Evolutionary conservation across 352 stramenopile species (phyloP).

Genomic region (Globisporangium radiosum): DNA sequence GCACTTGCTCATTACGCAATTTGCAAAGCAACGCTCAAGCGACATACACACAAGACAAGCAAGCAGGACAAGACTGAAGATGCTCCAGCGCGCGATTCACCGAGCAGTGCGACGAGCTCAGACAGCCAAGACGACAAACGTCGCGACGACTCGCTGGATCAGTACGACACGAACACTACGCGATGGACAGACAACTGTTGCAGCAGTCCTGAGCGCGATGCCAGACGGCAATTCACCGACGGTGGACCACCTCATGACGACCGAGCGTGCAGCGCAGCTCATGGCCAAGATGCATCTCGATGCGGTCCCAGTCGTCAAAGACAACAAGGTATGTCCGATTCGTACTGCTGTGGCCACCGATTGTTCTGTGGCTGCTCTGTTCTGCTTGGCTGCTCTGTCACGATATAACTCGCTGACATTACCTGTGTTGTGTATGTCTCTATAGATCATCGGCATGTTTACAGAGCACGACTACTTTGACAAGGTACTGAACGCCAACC

Average conservation of each 20-base stretch:
- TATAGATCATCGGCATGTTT: slow-evolving; percentile 31
- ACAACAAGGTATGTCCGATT: slow-evolving; percentile 16
- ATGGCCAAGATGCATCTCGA: slow-evolving; percentile 31
- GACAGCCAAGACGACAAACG: not conserved
- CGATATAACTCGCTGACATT: not conserved
- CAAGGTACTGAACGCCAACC: slow-evolving; percentile 28
- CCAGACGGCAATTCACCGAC: slow-evolving; percentile 11
- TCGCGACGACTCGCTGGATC: slow-evolving; percentile 10
- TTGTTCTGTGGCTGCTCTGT: not conserved
- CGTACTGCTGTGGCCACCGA: not conserved
- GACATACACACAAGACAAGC: not conserved
- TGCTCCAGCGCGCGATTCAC: slow-evolving; percentile 7
- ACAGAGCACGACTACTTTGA: slow-evolving; percentile 42
- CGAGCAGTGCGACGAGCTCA: not conserved
- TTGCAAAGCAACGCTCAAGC: not conserved
- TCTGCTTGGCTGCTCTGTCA: not conserved
- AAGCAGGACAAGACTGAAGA: not conserved
- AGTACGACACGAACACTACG: slow-evolving; percentile 1
- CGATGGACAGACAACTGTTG: slow-evolving; percentile 12
- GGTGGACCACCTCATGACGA: slow-evolving; percentile 27
- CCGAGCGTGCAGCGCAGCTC: slow-evolving; percentile 24
- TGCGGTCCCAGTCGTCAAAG: slow-evolving; percentile 27
- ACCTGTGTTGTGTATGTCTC: not conserved
- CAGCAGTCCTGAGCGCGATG: slow-evolving; percentile 2
- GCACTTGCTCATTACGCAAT: not conserved